Evolutionary conservation across 192 early-diverging fungal species (phyloP), one percentile per base, ranked within the genome.

Genomic region (Martensiomyces pterosporus): DNA sequence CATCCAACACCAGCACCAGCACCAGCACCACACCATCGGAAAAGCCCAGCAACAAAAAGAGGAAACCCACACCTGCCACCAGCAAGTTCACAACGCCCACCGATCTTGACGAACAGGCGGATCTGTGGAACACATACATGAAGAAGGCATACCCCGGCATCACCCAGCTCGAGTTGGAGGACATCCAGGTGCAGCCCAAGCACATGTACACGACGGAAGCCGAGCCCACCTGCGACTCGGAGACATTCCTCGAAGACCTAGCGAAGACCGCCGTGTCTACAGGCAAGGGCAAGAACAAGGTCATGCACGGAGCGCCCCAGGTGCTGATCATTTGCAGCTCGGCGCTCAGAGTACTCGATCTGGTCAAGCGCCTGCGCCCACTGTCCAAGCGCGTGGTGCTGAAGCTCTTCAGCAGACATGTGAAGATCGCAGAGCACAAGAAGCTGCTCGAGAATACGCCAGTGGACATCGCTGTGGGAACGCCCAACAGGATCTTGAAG

Each of bases 331-430:
- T 76, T 7, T 57, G 65, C 47, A 65, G 73, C 37, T 64, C 65
- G 8, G 73, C 73, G 19, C 27, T 69, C 18, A 43, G 73, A 2
- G 73, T 60, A 14, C 15, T 76, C 0, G 73, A 76, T 9, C 29
- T 76, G 46, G 66, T 76, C 39, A 57, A 52, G 22, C 40, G 40
- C 16, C 18, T 64, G 21, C 61, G 73, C 0, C 54, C 52, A 0
- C 21, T 76, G 17, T 46, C 55, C 6, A 51, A 58, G 35, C 47
- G 61, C 3, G 29, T 42, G 0, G 62, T 65, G 33, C n/a, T 57
- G 21, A 76, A 76, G 44, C 55, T 76, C 9, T 76, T 76, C 41
- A 68, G 65, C 34, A 33, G 55, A 13, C 73, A 76, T 33, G 53
- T 76, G 24, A 76, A 76, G 45, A 55, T 76, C 9, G 42, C 16